Evolutionary conservation across 371 early-diverging fungal genomes (phyloP).

Genomic region (Rhizopus arrhizus): DNA sequence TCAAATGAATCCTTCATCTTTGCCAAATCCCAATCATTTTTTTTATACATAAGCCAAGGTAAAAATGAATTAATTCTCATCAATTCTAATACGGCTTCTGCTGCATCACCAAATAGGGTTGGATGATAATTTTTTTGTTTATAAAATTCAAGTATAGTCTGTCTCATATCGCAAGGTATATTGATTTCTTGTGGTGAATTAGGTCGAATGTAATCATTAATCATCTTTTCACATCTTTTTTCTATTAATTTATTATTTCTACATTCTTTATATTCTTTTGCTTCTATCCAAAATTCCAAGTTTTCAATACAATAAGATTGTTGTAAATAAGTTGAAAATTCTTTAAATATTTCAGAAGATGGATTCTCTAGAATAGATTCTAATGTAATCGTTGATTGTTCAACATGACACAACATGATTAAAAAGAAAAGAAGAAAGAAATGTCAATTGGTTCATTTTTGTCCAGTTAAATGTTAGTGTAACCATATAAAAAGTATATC

Average conservation of each 20-base stretch:
- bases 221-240: constrained; percentile 28
- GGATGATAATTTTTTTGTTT: constrained; percentile 30
- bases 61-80: constrained; percentile 54
- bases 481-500: too few species aligned
- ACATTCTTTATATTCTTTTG: constrained; percentile 36
- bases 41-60: constrained; percentile 34
- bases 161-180: constrained; percentile 54
- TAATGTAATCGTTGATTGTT: constrained; percentile 26
- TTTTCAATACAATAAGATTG: constrained; percentile 52
- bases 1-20: constrained; percentile 4
- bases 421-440: constrained; percentile 5
- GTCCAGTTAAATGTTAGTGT: neutral
- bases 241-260: constrained; percentile 8
- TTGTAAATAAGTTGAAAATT: constrained; percentile 39
- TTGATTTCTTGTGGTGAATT: constrained; percentile 55
- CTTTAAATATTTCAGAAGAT: constrained; percentile 35
- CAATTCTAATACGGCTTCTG: constrained; percentile 45
- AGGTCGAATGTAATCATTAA: constrained; percentile 38
- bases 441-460: constrained; percentile 4
- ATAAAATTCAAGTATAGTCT: constrained; percentile 37
- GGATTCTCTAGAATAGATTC: constrained; percentile 38
- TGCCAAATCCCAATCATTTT: constrained; percentile 16
- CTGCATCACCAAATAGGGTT: constrained; percentile 39
- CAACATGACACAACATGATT: constrained; percentile 16
- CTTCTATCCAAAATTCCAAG: constrained; percentile 47